These are phyloP conservation scores for Salvia miltiorrhiza DNA, from an alignment of 257 asterid genomes.

Conservation along the genomic window DNA sequence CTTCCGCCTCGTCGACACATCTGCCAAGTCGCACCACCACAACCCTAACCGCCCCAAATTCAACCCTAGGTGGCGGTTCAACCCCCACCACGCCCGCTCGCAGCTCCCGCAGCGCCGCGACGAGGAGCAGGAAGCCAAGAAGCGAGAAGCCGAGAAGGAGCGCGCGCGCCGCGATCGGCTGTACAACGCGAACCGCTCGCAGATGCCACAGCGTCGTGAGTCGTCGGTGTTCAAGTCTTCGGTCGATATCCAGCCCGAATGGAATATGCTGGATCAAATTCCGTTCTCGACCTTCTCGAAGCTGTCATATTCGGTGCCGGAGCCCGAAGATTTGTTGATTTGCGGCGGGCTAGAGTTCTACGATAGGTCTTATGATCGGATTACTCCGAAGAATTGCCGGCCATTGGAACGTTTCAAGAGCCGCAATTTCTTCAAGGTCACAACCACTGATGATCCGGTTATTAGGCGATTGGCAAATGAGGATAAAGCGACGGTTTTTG, in stretches of 20 bases:
- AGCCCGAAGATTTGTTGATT: conserved; percentile 81
- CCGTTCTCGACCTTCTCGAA: conserved; percentile 94
- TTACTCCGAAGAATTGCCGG: conserved; percentile 72
- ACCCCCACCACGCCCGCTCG: conserved; percentile 60
- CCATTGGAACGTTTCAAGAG: conserved; percentile 83
- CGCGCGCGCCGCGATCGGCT: conserved; percentile 75
- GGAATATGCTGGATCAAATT: conserved; percentile 98
- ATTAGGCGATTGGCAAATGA: conserved; percentile 90
- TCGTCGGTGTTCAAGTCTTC: conserved; percentile 80
- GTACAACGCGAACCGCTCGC: conserved; percentile 62
- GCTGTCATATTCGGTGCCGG: conserved; percentile 70
- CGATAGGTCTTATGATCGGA: conserved; percentile 75
- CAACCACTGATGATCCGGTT: conserved; percentile 95
- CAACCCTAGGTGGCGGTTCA: conserved; percentile 81
- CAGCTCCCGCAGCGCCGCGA: conserved; percentile 97
- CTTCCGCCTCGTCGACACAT: conserved; percentile 83
- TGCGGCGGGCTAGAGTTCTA: conserved; percentile 90
- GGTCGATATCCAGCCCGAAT: conserved; percentile 96
- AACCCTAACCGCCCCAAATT: conserved; percentile 75
- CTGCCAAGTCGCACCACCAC: conserved; percentile 69
- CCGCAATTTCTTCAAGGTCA: conserved; percentile 87
- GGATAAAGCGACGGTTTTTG: conserved; percentile 96
- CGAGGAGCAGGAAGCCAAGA: conserved; percentile 81
- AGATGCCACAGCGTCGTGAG: conserved; percentile 75
- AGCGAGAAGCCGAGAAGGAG: conserved; percentile 93